phyloP scores from a whole-genome alignment of 139 green algal genomes.

The Auxenochlorella protothecoides region DNA sequence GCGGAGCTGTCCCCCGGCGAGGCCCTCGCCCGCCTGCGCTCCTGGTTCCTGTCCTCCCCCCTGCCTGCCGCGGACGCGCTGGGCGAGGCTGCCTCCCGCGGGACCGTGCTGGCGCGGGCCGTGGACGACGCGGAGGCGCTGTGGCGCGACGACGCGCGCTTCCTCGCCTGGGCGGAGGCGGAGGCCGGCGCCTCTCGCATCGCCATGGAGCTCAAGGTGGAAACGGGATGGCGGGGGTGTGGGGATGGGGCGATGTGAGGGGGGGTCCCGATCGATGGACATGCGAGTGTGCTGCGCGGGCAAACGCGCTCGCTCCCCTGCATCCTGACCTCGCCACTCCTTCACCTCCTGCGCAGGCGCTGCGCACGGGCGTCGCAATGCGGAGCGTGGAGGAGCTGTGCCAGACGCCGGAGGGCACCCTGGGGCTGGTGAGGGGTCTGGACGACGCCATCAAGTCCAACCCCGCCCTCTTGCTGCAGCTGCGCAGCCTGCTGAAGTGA shows the following conservation, averaged over 20 bases:
- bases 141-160: conserved; percentile 38
- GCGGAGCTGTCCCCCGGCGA: not conserved
- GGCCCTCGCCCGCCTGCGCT: conserved; percentile 20
- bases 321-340: too few relatives aligned
- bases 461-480: conserved; percentile 35
- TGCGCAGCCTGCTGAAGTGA: conserved; percentile 32
- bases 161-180: conserved; percentile 65
- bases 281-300: too few relatives aligned
- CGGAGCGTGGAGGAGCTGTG: conserved; percentile 30
- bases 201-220: conserved; percentile 46
- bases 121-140: not conserved
- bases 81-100: not conserved
- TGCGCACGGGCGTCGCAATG: conserved; percentile 34
- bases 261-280: too few relatives aligned
- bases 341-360: not conserved
- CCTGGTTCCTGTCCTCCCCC: conserved; percentile 25
- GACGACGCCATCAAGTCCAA: conserved; percentile 34
- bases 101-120: not conserved
- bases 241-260: too few relatives aligned
- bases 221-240: too few relatives aligned
- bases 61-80: not conserved
- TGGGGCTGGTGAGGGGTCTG: conserved; percentile 48
- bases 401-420: conserved; percentile 42
- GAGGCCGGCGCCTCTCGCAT: conserved; percentile 38
- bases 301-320: too few relatives aligned